phyloP scores from a whole-genome alignment of 768 basidiomycete species.

The Fibroporia radiculosa region DNA sequence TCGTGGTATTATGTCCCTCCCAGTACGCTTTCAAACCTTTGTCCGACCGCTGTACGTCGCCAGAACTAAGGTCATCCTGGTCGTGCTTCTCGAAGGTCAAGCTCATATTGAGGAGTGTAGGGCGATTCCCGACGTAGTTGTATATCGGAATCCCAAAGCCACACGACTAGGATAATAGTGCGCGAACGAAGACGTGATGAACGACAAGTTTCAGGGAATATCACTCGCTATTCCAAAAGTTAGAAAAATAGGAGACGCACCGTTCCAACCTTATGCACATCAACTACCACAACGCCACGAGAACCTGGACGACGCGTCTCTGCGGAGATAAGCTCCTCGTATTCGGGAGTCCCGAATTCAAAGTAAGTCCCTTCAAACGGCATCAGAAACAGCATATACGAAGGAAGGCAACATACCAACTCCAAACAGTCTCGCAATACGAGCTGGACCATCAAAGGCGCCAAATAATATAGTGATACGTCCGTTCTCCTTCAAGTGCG shows the following conservation, averaged over 20 bases:
- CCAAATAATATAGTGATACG: slow-evolving; percentile 55
- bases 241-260: too few relatives aligned
- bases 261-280: slow-evolving; percentile 49
- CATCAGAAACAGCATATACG: not conserved
- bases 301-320: slow-evolving; percentile 46
- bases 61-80: slow-evolving; percentile 16
- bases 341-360: slow-evolving; percentile 59
- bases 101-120: slow-evolving; percentile 40
- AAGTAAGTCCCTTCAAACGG: slow-evolving; percentile 40
- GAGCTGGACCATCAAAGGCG: slow-evolving; percentile 53
- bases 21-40: slow-evolving; percentile 52
- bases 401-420: slow-evolving; percentile 30
- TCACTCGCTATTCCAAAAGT: too few relatives aligned
- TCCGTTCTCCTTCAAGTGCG: slow-evolving; percentile 57
- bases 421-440: slow-evolving; percentile 53
- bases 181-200: too few relatives aligned
- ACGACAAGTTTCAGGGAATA: not conserved
- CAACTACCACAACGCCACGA: slow-evolving; percentile 47
- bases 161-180: slow-evolving; percentile 60
- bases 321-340: slow-evolving; percentile 41
- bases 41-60: slow-evolving; percentile 14
- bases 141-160: slow-evolving; percentile 59
- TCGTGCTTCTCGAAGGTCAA: slow-evolving; percentile 37
- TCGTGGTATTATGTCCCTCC: slow-evolving; percentile 38
- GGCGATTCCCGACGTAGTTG: slow-evolving; percentile 47